These are phyloP conservation scores for Mucor racemosus DNA, from an alignment of 371 early-diverging fungal genomes.

Conservation along the genomic window DNA sequence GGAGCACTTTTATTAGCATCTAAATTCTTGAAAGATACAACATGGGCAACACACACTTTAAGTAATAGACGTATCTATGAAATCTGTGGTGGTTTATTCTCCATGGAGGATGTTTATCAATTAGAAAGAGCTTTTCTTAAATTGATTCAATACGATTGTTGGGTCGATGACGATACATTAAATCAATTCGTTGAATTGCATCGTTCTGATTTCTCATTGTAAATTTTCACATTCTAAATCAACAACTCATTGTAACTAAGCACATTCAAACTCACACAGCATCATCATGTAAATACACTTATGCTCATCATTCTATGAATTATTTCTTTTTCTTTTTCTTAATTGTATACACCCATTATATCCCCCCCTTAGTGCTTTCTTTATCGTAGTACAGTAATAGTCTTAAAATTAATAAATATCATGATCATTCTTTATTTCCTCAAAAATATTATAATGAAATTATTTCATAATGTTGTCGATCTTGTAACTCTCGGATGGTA, in stretches of 20 bases:
- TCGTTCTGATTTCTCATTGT: constrained; percentile 43
- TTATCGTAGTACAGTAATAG: neutral
- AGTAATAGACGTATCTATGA: constrained; percentile 43
- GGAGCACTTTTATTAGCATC: constrained; percentile 75
- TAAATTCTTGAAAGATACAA: constrained; percentile 73
- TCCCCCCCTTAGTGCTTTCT: neutral
- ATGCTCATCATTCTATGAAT: neutral
- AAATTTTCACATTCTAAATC: constrained; percentile 11
- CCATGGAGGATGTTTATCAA: constrained; percentile 41
- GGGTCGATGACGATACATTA: constrained; percentile 45
- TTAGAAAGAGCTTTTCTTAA: constrained; percentile 51
- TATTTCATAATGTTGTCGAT: neutral
- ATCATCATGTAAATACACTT: constrained; percentile 4
- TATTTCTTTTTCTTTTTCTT: neutral
- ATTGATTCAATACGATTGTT: constrained; percentile 48
- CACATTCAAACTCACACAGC: neutral
- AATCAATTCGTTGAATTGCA: constrained; percentile 38
- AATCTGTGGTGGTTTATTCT: constrained; percentile 43
- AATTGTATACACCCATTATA: neutral
- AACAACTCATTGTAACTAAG: constrained; percentile 1
- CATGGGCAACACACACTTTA: constrained; percentile 57
- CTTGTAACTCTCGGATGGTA: neutral
- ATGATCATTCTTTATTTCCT: neutral
- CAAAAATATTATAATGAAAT: neutral
- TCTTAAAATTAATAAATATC: neutral